Evolutionary conservation across 1,284 basidiomycete genomes (phyloP), one percentile per base, ranked within the genome.

Genomic region (Heliocybe sulcata): DNA sequence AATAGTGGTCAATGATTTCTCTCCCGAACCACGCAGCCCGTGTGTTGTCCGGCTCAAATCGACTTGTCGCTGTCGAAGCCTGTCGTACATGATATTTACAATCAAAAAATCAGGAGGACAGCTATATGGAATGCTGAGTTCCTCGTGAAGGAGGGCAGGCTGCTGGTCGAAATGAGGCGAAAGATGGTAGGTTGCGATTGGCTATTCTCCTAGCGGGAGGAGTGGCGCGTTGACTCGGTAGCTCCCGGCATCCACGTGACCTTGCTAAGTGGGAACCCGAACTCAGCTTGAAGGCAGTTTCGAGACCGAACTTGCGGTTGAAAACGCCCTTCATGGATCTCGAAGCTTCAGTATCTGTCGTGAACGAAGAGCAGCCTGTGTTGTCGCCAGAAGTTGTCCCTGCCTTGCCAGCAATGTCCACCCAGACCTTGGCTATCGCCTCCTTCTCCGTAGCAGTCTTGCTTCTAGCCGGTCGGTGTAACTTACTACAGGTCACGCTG

Each of bases 381-480:
- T 6, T 42, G 16, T n/a, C 12, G 4, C 38, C 38, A 42, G 38
- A 42, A 42, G 38, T 42, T 16, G 38, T 16, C n/a, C 47, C 47
- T 8, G 12, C 12, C 20, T 16, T 49, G 16, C 27, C 16, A 14
- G 6, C 47, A 26, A 25, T 29, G 35, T 31, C 35, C 4, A 33
- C 51, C 47, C 47, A 49, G 45, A 48, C 53, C 11, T 23, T 50
- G 20, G 19, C 10, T 20, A 31, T 27, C 19, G 63, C 59, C 12
- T 67, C 67, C 3, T 55, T 67, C 3, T 49, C 57, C 11, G 47
- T 66, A 9, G 67, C 65, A 9, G 58, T 63, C 1, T 16, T 65
- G 4, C 56, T 69, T 9, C 47, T 68, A 19, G 55, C 61, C 20
- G 49, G 67, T 69, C 22, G 53, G 67, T 63, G 11, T 16, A 3